Evolutionary conservation across 352 stramenopile species (phyloP), one percentile per base, ranked within the genome.

Genomic region (Phytophthora nicotianae): DNA sequence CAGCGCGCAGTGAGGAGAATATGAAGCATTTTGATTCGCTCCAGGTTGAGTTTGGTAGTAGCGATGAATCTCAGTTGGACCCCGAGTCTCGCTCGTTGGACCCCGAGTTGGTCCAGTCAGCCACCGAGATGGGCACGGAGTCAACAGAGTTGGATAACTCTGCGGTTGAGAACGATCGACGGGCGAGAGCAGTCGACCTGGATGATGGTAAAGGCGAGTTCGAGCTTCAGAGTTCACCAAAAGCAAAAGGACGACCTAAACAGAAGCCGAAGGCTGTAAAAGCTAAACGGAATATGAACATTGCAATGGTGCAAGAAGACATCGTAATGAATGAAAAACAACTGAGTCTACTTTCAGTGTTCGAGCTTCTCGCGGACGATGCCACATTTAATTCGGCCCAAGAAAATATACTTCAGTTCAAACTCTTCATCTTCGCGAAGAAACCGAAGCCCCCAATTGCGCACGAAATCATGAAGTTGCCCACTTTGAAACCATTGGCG

Each of bases 381-480:
- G 3, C 32, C 2, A 37, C 0, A 5, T 37, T 37, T 16, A 37
- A 37, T 9, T 37, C 32, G 14, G 9, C 3, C 9, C 32, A 37
- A 3, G 32, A 37, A 2, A 37, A 16, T 5, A 11, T 5, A 4
- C 32, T 37, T 9, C 32, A 16, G 32, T 37, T 37, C 32, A 37
- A 37, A 37, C 32, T 5, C 9, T 37, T 37, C 32, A 10, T 11
- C 3, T 37, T 11, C 7, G 1, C 13, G 32, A 37, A 16, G 9
- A 37, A 37, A 16, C 32, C 32, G 8, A 37, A 37, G 13, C 32
- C 3, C 5, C 32, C 32, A 3, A 37, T 56, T 10, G 16, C 55
- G 4, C n/a, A 56, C 6, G 24, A 50, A 7, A 50, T 56, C 26
- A 0, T 46, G 35, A 56, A 17, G 24, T 19, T 63, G 2, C 56